Evolutionary conservation across 345 rosid genomes (phyloP), one percentile per base, ranked within the genome.

Genomic region (Lumnitzera racemosa): DNA sequence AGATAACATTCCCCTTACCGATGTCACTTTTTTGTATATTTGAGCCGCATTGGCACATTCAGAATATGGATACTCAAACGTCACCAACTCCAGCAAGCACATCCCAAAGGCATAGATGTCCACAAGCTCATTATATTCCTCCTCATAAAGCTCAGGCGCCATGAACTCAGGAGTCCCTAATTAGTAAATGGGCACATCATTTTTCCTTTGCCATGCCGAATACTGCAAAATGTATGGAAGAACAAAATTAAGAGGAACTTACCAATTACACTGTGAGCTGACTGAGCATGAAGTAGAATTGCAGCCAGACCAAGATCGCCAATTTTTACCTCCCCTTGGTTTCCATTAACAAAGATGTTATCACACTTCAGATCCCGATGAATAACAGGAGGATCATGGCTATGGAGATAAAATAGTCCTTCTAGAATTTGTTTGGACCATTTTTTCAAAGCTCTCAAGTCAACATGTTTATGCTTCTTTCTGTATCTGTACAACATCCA

Each of bases 81-180:
- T 95, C 55, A 90, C 94, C 66, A 90, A 72, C 79, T 95, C 98
- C 59, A 95, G 81, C 74, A 95, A 74, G 80, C 99, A 90, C 99
- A 95, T 84, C 63, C 99, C 98, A 59, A 95, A 95, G 12, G 98
- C 87, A 56, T 95, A 95, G 67, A 95, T 86, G 74, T 95, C 99
- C 20, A 90, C 96, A 43, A 95, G 96, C 72, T 88, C 97, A 56
- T 86, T 88, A 63, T 95, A 95, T 63, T 95, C 96, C 69, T 95
- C 99, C 63, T 95, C 97, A 49, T 95, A 90, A 60, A 95, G 91
- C 74, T 95, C 99, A 0, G 99, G 99, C 3, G 99, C 99, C 99
- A 95, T 95, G 71, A 88, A 95, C 46, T 88, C 99, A 15, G 99
- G 99, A 56, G 99, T 95, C 59, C 98, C 99, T 90, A 58, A 15